Conservation (phyloP, 768 basidiomycete species). For the Mycena epipterygia region DNA sequence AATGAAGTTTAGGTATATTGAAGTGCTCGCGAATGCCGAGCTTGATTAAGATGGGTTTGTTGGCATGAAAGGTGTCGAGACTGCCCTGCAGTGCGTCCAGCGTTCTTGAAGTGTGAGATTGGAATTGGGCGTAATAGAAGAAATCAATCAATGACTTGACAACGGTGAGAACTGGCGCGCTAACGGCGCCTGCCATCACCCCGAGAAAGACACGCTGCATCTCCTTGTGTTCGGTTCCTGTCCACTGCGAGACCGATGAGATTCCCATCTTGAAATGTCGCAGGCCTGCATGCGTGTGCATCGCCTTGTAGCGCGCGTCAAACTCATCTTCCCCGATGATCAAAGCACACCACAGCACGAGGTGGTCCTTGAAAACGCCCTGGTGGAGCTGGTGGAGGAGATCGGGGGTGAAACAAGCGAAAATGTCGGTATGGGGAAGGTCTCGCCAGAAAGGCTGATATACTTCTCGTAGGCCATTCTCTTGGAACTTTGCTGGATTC, state of each 20-base stretch:
- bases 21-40: slow-evolving; percentile 22
- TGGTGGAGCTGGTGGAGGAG: slow-evolving; percentile 12
- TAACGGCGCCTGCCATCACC: slow-evolving; percentile 40
- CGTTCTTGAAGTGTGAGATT: slow-evolving; percentile 4
- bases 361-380: slow-evolving; percentile 3
- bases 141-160: slow-evolving; percentile 43
- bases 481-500: background rate
- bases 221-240: slow-evolving; percentile 21
- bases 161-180: slow-evolving; percentile 36
- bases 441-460: slow-evolving; percentile 8
- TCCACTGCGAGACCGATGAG: background rate
- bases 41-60: slow-evolving; percentile 12
- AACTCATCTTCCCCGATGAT: slow-evolving; percentile 1
- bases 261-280: slow-evolving; percentile 6
- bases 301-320: background rate
- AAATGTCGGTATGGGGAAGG: slow-evolving; percentile 7
- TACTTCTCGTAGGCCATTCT: background rate
- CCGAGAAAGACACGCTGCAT: slow-evolving; percentile 41
- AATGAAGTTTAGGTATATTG: slow-evolving; percentile 19
- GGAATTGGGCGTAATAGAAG: slow-evolving; percentile 26
- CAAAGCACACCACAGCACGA: background rate
- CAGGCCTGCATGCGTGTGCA: background rate
- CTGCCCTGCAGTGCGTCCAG: slow-evolving; percentile 6
- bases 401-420: slow-evolving; percentile 3
- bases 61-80: slow-evolving; percentile 11